Base-by-base conservation (phyloP, 129 eudicot species). In the Tagetes patula region DNA sequence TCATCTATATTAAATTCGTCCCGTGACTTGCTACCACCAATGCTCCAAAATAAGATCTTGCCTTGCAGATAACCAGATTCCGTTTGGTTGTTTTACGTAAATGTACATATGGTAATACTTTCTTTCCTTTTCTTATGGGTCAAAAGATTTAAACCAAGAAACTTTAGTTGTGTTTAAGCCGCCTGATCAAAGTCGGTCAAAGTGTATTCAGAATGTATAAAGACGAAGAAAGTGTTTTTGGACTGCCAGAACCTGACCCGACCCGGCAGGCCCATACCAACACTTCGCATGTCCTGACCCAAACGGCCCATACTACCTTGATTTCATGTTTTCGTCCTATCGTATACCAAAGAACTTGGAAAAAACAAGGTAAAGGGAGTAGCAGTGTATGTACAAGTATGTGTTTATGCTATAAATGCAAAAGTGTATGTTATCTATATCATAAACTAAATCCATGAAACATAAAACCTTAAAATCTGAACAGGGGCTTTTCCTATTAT, bases 1-100 rank as follows among this genome's bases (percentile, higher is more conserved):
- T 36, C 27, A 82, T 56, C 84, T 67, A 45, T 67, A 70, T 41
- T 61, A 70, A 64, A 62, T 55, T 71, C 50, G 74, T 0, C 82
- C 69, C 86, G 80, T 79, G 79, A 75, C 83, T 78, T 81, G 70
- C 84, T 75, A 78, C 76, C 83, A 78, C 71, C 73, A 64, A 69
- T 80, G 65, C 68, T 82, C 73, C 73, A 56, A 68, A 32, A 43
- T 7, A 72, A 64, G 65, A 73, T 70, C 76, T 50, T 41, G 76
- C 62, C 59, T 73, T 52, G 42, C 49, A 42, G n/a, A 56, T 46
- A 14, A 59, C 33, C 40, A 65, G 52, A 30, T 64, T 73, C 33
- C 10, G 40, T 53, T 72, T 36, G 52, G 67, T 27, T 33, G 50
- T 39, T 20, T 20, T 0, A 50, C 41, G 14, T 69, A 36, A 6